These are phyloP conservation scores for Daldinia bambusicola DNA, from an alignment of 495 filamentous ascomycete genomes.

Conservation along the genomic window DNA sequence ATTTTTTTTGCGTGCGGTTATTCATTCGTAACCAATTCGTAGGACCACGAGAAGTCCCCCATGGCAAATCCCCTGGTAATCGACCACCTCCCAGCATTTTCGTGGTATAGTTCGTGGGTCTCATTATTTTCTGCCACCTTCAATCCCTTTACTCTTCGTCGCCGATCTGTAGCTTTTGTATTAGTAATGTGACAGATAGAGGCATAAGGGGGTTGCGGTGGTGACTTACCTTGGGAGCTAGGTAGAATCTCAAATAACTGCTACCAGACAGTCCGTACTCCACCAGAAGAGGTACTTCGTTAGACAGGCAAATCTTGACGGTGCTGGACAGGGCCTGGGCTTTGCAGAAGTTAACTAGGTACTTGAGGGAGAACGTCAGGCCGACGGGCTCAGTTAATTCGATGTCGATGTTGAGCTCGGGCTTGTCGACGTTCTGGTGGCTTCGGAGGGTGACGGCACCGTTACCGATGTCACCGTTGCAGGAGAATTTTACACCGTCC, in stretches of 20 bases:
- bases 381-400: slow-evolving; percentile 90
- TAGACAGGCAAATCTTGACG: slow-evolving; percentile 92
- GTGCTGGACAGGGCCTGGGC: slow-evolving; percentile 81
- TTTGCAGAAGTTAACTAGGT: slow-evolving; percentile 99
- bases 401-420: slow-evolving; percentile 85
- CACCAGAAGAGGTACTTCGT: slow-evolving; percentile 94
- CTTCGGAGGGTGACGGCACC: slow-evolving; percentile 91
- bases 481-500: slow-evolving; percentile 96
- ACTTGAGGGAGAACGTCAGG: slow-evolving; percentile 98
- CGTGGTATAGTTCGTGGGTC: slow-evolving; percentile 40
- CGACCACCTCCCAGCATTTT: slow-evolving; percentile 9
- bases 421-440: slow-evolving; percentile 92
- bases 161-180: slow-evolving; percentile 70
- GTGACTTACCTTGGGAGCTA: slow-evolving; percentile 88
- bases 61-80: slow-evolving; percentile 18
- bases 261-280: slow-evolving; percentile 85
- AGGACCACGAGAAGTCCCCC: slow-evolving; percentile 6
- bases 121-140: slow-evolving; percentile 32
- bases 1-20: slow-evolving; percentile 10
- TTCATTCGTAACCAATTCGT: slow-evolving; percentile 30
- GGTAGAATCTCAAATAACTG: slow-evolving; percentile 95
- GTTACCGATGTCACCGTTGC: slow-evolving; percentile 93
- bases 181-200: slow-evolving; percentile 17
- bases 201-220: background rate
- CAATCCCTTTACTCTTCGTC: slow-evolving; percentile 77